Evolutionary conservation across 1,284 basidiomycete species (phyloP).

Genomic region (Somion occarium): DNA sequence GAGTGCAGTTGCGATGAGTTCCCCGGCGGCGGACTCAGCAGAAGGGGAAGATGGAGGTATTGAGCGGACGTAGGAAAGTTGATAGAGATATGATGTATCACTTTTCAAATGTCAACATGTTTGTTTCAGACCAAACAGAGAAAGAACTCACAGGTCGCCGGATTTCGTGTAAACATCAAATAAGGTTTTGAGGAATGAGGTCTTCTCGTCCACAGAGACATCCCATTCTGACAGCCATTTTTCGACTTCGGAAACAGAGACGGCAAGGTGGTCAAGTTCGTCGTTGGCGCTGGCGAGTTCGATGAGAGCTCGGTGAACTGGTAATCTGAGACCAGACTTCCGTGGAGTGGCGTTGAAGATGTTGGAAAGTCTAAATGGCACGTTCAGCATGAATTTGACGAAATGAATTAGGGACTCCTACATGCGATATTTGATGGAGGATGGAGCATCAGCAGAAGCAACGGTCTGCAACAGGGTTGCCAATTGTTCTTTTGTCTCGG

Average conservation of each 20-base stretch:
- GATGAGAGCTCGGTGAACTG: constrained; percentile 67
- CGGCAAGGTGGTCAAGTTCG: constrained; percentile 65
- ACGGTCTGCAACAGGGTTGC: constrained; percentile 51
- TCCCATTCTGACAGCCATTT: constrained; percentile 80
- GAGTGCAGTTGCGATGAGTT: constrained; percentile 63
- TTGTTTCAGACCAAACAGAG: not conserved
- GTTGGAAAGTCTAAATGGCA: constrained; percentile 66
- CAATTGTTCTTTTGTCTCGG: constrained; percentile 50
- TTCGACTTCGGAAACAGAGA: constrained; percentile 60
- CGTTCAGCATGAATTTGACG: constrained; percentile 6
- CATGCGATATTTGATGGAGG: constrained; percentile 67
- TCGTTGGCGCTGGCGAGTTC: constrained; percentile 60
- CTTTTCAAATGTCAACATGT: constrained; percentile 30
- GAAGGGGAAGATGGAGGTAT: constrained; percentile 48
- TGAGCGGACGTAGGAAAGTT: constrained; percentile 55
- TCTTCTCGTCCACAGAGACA: constrained; percentile 62
- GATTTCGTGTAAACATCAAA: constrained; percentile 59
- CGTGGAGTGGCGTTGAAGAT: constrained; percentile 82
- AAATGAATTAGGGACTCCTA: constrained; percentile 28
- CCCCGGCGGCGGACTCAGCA: constrained; percentile 51
- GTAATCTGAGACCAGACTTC: constrained; percentile 60
- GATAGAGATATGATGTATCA: constrained; percentile 58
- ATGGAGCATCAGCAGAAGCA: constrained; percentile 44
- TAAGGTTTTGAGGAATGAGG: constrained; percentile 64
- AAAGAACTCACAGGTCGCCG: constrained; percentile 46